Evolutionary conservation across 2,329 filamentous ascomycete genomes (phyloP), one percentile per base, ranked within the genome.

Genomic region (Ascochyta lentis): DNA sequence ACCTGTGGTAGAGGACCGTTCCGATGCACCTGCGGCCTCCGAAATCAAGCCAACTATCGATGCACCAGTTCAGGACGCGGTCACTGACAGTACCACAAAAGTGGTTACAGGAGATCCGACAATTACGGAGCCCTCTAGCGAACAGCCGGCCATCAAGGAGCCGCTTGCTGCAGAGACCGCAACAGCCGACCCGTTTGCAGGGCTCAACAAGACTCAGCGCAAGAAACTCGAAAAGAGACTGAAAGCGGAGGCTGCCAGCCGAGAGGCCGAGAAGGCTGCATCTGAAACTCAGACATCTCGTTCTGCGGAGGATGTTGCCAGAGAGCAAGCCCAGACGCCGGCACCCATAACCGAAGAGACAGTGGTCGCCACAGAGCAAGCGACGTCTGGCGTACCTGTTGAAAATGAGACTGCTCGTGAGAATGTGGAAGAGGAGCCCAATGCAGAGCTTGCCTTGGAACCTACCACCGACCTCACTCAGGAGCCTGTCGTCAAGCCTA

Each of bases 151-250:
- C 19, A 19, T 19, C 19, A 3, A 19, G 19, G 33, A 13, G n/a
- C 33, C 33, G 13, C 12, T 34, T 35, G 34, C 10, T 16, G 34
- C 16, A 9, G 34, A 35, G 3, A 4, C 10, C 10, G 9, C 9
- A 23, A 10, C 38, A 15, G 52, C 35, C 22, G 41, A 55, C 10
- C 53, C 41, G 19, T 55, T 55, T 24, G 53, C 46, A 5, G 53
- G 53, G 1, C 53, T 55, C 24, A 55, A 23, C 31, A 55, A 55
- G 46, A 50, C 37, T 16, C 41, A 50, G 24, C 41, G 51, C 45
- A 71, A 69, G 61, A 69, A 65, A 53, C 57, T 70, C 8, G 57
- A 68, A 41, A 56, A 60, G 61, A 78, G 46, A 7, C 34, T 49
- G 10, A 52, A 52, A n/a, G 52, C 42, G 15, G 49, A 52, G 10